A percentile compares a stretch with the other conserved stretches of the same genome.
These are phyloP conservation scores for Coniochaeta hoffmannii DNA, from an alignment of 2,329 filamentous ascomycete genomes.

Conservation along the genomic window DNA sequence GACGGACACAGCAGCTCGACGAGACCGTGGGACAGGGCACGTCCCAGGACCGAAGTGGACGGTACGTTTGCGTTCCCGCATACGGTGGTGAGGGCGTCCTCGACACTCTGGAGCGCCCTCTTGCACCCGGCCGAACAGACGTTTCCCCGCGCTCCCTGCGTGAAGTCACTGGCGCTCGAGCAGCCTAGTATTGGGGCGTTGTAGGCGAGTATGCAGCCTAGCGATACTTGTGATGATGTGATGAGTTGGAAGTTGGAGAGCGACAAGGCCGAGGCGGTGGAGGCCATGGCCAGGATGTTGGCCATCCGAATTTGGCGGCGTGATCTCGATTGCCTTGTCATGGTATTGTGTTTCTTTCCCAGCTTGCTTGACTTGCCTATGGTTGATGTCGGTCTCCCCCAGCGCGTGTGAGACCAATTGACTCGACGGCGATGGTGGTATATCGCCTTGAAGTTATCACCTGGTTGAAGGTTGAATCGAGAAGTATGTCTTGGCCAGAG, in stretches of 20 bases:
- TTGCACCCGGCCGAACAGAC: conserved; percentile 31
- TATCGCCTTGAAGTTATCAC: neutral
- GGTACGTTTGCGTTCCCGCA: conserved; percentile 64
- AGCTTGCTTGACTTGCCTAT: neutral
- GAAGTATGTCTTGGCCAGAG: neutral
- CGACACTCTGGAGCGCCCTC: conserved; percentile 63
- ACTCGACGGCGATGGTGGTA: neutral
- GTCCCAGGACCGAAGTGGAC: conserved; percentile 26
- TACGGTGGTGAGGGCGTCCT: conserved; percentile 61
- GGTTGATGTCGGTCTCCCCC: neutral
- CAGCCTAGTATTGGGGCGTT: conserved; percentile 32
- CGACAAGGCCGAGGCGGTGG: conserved; percentile 20
- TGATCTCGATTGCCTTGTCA: conserved; percentile 4
- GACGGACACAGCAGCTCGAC: conserved; percentile 27
- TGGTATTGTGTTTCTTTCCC: neutral
- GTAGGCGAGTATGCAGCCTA: conserved; percentile 33
- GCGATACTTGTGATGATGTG: conserved; percentile 24
- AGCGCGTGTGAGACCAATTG: neutral
- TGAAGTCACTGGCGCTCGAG: conserved; percentile 26
- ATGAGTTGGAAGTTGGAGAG: conserved; percentile 34
- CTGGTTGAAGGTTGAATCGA: neutral
- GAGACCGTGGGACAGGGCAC: conserved; percentile 27
- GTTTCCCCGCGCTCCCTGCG: conserved; percentile 16
- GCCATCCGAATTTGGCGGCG: conserved; percentile 6
- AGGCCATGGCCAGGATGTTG: conserved; percentile 12